Evolutionary conservation across 768 basidiomycete genomes (phyloP).

Genomic region (Clavulina sp.): DNA sequence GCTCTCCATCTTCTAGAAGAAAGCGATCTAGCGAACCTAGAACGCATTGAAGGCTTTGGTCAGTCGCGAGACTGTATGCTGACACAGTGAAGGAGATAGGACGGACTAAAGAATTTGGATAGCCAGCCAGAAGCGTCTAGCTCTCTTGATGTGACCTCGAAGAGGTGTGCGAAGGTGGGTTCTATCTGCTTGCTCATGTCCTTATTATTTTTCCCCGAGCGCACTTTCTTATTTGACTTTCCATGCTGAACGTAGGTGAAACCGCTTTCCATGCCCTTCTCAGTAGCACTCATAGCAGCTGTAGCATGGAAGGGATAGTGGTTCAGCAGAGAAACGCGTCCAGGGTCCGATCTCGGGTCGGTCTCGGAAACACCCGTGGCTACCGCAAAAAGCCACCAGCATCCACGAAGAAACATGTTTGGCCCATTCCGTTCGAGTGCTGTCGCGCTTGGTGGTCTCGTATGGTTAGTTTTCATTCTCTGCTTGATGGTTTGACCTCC

Average conservation of each 20-base stretch:
- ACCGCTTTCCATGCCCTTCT: no score
- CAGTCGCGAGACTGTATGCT: neutral
- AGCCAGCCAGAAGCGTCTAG: no score
- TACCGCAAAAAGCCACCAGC: neutral
- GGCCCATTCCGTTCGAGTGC: constrained; percentile 57
- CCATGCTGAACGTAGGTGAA: neutral
- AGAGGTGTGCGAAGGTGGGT: neutral
- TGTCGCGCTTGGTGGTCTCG: constrained; percentile 44
- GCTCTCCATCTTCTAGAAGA: neutral
- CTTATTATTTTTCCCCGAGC: neutral
- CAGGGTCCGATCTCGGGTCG: no score
- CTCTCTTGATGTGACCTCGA: neutral
- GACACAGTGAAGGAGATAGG: neutral
- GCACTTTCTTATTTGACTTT: neutral
- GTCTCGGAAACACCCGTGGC: neutral
- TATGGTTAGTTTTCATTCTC: no score
- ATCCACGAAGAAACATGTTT: constrained; percentile 36
- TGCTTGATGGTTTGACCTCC: no score
- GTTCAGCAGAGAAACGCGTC: no score
- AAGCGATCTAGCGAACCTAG: neutral
- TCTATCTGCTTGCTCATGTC: neutral
- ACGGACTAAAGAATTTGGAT: neutral
- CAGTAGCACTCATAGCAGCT: no score
- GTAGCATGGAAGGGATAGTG: no score
- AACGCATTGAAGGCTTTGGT: neutral